Evolutionary conservation across 345 rosid species (phyloP), one percentile per base, ranked within the genome.

Genomic region (Garcia nutans): DNA sequence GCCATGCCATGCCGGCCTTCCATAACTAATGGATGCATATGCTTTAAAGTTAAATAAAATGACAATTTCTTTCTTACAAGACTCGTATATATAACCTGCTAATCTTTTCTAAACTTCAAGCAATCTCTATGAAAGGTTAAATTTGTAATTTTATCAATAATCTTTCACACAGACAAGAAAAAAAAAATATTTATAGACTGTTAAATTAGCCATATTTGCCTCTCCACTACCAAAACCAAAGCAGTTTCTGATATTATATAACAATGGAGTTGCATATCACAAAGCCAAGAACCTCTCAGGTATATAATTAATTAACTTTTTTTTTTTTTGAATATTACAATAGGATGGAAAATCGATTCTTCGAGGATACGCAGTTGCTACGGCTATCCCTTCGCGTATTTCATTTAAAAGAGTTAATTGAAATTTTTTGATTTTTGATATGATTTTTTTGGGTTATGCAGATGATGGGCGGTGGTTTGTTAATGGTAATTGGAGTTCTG

Each of bases 231-330:
- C 33, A 20, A 50, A 68, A 76, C 57, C 65, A 54, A 19, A 74
- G 57, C 41, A 49, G 23, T 8, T 37, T 28, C 1, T 44, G 12
- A 31, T 67, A 41, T 64, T 72, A 44, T 57, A 9, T 44, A 15
- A 24, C 71, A 28, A 77, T 79, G 85, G 77, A 60, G 58, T 62
- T 70, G 52, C 58, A 68, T 77, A 54, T 37, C 6, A 37, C 76
- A 76, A 58, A 57, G 54, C 52, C 54, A 11, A 69, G 54, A 70
- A 76, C 20, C 24, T 31, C 44, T 22, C 74, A 63, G 82, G 86
- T 78, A 47, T 45, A 0, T 45, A 50, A 68, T 3, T 2, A 10
- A 16, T 45, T 70, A 19, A 1, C 26, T 1, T 28, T 28, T 1
- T 2, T 28, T 28, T 28, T 2, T 28, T 28, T 28, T 2, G 31